A percentile compares a stretch with the other conserved stretches of the same genome.
These are phyloP conservation scores for Sideroxylon spinosum DNA, from an alignment of 179 eudicot genomes.

Conservation along the genomic window DNA sequence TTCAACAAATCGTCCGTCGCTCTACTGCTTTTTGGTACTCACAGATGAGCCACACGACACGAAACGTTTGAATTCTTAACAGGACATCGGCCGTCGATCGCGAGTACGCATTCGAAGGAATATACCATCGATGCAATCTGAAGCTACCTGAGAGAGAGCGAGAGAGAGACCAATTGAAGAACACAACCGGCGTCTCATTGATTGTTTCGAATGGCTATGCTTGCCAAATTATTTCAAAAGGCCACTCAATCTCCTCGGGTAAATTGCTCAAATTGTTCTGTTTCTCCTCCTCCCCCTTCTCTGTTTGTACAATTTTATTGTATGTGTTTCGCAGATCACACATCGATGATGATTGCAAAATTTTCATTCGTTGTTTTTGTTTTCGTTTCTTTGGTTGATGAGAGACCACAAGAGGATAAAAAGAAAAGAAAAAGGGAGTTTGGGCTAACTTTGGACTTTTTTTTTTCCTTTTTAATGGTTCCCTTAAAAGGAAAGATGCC, in stretches of 20 bases:
- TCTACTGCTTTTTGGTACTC: too few species aligned
- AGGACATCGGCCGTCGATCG: too few species aligned
- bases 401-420: neutral
- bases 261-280: neutral
- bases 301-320: too few species aligned
- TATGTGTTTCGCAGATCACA: neutral
- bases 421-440: neutral
- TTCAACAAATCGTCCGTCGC: too few species aligned
- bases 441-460: neutral
- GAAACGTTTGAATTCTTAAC: too few species aligned
- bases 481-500: neutral
- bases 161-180: neutral
- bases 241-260: constrained; percentile 24
- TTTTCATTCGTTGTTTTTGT: neutral
- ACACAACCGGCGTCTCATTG: neutral
- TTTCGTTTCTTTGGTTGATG: neutral
- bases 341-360: neutral
- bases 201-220: constrained; percentile 15
- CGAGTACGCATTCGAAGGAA: too few species aligned
- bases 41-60: too few species aligned
- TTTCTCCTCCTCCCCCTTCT: neutral
- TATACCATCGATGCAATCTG: too few species aligned
- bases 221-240: constrained; percentile 30
- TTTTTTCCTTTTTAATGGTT: neutral
- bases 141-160: constrained; percentile 10